Conservation (phyloP, 2,329 filamentous ascomycete species). For the Sclerotinia borealis region DNA sequence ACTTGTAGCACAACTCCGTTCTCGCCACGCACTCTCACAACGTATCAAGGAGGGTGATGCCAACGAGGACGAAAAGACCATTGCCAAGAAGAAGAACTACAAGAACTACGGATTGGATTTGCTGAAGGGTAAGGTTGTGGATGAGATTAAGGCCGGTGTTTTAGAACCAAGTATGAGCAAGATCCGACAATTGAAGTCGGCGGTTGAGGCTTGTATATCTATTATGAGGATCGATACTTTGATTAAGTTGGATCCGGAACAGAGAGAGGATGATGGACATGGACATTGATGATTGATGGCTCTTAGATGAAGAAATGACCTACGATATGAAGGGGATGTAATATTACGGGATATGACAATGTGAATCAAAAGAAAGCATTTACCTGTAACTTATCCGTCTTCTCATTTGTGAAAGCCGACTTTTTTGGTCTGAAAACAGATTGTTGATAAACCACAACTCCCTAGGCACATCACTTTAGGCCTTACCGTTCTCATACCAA, state of each 20-base stretch:
- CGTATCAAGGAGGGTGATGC: slow-evolving; percentile 80
- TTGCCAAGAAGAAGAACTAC: slow-evolving; percentile 93
- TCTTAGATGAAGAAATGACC: slow-evolving; percentile 13
- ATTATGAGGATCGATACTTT: slow-evolving; percentile 99
- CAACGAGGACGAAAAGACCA: slow-evolving; percentile 78
- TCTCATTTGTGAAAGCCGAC: neutral
- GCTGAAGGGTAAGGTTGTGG: slow-evolving; percentile 80
- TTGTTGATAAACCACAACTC: neutral
- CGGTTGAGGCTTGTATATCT: slow-evolving; percentile 95
- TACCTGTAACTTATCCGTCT: slow-evolving; percentile 1
- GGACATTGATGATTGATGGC: slow-evolving; percentile 56
- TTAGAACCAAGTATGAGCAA: slow-evolving; percentile 98
- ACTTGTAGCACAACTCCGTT: slow-evolving; percentile 90
- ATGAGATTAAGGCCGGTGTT: slow-evolving; percentile 90
- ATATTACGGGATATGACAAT: slow-evolving; percentile 11
- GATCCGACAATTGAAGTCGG: slow-evolving; percentile 95
- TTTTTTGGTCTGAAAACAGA: no score
- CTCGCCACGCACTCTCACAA: slow-evolving; percentile 89
- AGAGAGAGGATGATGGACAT: slow-evolving; percentile 76
- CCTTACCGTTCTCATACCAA: neutral
- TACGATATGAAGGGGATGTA: slow-evolving; percentile 10
- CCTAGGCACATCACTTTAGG: neutral
- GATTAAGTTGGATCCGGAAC: slow-evolving; percentile 94
- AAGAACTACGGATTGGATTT: slow-evolving; percentile 97
- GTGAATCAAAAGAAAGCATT: slow-evolving; percentile 10